phyloP scores from a whole-genome alignment of 2,329 filamentous ascomycete genomes.

The Ceratocystis destructans region DNA sequence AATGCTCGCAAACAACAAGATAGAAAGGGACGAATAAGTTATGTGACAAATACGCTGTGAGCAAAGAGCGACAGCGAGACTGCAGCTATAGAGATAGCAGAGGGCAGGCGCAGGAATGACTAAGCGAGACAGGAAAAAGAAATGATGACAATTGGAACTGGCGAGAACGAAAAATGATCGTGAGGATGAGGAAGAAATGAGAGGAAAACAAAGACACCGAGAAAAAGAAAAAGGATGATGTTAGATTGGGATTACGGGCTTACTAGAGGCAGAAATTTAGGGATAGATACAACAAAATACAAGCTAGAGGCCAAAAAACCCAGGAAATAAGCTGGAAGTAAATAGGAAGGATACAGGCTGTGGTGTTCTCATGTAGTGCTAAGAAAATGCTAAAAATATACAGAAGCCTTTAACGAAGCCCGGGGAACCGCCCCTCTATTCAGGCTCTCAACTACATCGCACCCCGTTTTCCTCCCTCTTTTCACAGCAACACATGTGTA shows the following conservation, averaged over 20 bases:
- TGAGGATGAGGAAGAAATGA: background rate
- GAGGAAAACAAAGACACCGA: constrained; percentile 3
- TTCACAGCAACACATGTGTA: background rate
- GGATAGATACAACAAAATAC: background rate
- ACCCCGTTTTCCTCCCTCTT: background rate
- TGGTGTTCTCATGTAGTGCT: background rate
- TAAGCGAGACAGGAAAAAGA: too few relatives aligned
- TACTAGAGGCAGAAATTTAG: background rate
- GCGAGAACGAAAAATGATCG: background rate
- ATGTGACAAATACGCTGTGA: too few relatives aligned
- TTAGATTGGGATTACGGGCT: background rate
- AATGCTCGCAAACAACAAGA: background rate
- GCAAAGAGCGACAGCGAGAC: too few relatives aligned
- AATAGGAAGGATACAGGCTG: background rate
- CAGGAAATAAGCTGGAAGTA: background rate
- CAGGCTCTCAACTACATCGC: too few relatives aligned
- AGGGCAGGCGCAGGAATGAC: too few relatives aligned
- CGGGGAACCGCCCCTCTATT: too few relatives aligned
- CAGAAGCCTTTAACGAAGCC: background rate
- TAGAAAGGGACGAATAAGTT: background rate
- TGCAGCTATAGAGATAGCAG: too few relatives aligned
- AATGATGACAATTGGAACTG: too few relatives aligned
- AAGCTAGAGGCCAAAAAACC: background rate
- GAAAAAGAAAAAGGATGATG: background rate
- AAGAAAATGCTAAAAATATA: background rate